Conservation (phyloP, 1,139 yeast genomes). For the Kodamaea alishanica region DNA sequence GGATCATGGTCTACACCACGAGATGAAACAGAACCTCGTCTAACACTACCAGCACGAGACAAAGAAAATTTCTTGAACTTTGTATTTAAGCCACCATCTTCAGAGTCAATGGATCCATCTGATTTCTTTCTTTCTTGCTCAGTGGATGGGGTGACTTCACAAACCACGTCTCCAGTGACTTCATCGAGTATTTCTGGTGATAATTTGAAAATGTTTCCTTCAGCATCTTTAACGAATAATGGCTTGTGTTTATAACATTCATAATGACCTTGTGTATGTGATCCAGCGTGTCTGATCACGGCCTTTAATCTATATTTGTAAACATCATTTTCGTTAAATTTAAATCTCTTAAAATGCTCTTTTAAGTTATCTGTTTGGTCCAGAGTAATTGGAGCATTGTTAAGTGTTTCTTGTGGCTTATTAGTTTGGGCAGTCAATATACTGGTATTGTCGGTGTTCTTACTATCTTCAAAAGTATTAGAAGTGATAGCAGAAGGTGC, state of each 20-base stretch:
- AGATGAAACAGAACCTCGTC: background rate
- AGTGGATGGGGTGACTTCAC: slow-evolving; percentile 1
- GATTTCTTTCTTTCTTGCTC: background rate
- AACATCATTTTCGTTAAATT: slow-evolving; percentile 42
- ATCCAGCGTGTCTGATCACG: slow-evolving; percentile 79
- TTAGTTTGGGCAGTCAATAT: slow-evolving; percentile 2
- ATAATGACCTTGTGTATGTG: slow-evolving; percentile 88
- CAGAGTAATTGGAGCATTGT: slow-evolving; percentile 38
- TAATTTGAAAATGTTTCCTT: slow-evolving; percentile 45
- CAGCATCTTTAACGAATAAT: slow-evolving; percentile 48
- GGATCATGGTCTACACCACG: background rate
- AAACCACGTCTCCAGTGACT: slow-evolving; percentile 8
- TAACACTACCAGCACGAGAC: slow-evolving; percentile 8
- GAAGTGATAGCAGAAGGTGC: slow-evolving; percentile 15
- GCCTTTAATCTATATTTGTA: slow-evolving; percentile 64
- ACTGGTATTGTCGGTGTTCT: slow-evolving; percentile 5
- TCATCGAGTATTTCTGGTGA: slow-evolving; percentile 44
- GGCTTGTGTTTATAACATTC: slow-evolving; percentile 77
- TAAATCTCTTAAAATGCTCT: slow-evolving; percentile 38
- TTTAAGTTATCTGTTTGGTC: slow-evolving; percentile 39
- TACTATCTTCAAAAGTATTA: slow-evolving; percentile 13
- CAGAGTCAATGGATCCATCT: slow-evolving; percentile 1
- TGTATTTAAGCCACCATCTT: background rate
- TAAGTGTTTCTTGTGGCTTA: slow-evolving; percentile 26
- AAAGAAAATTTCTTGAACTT: slow-evolving; percentile 15